Percentiles rank a stretch among this genome's conserved stretches.
Conservation (phyloP, 768 basidiomycete species). For the Russula sp. region DNA sequence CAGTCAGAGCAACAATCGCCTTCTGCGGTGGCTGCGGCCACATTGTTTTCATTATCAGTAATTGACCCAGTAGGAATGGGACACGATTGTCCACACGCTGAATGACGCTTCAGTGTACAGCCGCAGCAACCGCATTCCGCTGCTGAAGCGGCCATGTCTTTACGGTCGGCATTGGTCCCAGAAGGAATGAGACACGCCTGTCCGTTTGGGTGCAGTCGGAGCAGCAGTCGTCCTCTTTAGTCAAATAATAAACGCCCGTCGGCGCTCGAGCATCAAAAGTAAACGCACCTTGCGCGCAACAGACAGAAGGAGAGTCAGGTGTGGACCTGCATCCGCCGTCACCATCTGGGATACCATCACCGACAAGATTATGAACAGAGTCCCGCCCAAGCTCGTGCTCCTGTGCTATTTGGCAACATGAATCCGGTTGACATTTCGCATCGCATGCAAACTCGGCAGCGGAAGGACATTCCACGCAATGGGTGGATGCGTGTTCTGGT, state of each 20-base stretch:
- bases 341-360: constrained; percentile 22
- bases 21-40: neutral
- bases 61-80: neutral
- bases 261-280: neutral
- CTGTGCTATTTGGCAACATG: constrained; percentile 8
- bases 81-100: neutral
- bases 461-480: neutral
- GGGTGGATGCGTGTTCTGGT: neutral
- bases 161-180: neutral
- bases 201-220: neutral
- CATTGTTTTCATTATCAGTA: neutral
- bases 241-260: neutral
- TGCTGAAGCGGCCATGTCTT: neutral
- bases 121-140: constrained; percentile 6
- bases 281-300: neutral
- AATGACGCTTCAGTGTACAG: neutral
- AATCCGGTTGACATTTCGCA: neutral
- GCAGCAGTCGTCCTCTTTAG: constrained; percentile 3
- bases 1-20: constrained; percentile 1
- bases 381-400: neutral
- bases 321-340: constrained; percentile 18
- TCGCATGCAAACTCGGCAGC: constrained; percentile 2
- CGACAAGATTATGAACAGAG: neutral
- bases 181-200: neutral
- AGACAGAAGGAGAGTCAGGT: neutral